Evolutionary conservation across 116 monocot species (phyloP).

Genomic region (Posidonia oceanica): DNA sequence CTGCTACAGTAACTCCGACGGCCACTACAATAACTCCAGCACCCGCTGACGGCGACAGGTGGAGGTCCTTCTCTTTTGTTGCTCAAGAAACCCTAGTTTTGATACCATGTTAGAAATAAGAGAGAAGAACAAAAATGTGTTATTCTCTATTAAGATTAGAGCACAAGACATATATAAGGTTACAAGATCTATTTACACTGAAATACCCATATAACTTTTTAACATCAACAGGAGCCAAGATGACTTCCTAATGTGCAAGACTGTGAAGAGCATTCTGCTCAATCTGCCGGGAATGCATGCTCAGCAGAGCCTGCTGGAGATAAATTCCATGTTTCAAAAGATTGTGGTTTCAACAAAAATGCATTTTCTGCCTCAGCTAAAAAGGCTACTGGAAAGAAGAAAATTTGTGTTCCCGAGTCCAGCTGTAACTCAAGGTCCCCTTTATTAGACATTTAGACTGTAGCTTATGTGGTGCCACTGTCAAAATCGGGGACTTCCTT

Average conservation of each 20-base stretch:
- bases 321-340: conserved; percentile 19
- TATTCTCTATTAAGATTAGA: too few relatives aligned
- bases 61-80: too few relatives aligned
- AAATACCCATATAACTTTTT: too few relatives aligned
- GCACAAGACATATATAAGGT: too few relatives aligned
- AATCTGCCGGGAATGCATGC: conserved; percentile 61
- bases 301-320: conserved; percentile 39
- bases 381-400: conserved; percentile 50
- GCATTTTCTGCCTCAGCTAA: conserved; percentile 34
- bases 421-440: conserved; percentile 44
- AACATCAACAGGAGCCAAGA: too few relatives aligned
- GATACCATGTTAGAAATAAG: too few relatives aligned
- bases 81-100: too few relatives aligned
- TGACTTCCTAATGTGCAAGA: conserved; percentile 96
- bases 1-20: too few relatives aligned
- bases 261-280: conserved; percentile 90
- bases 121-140: too few relatives aligned
- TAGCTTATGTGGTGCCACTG: conserved; percentile 82
- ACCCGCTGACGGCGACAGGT: too few relatives aligned
- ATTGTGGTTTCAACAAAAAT: conserved; percentile 27
- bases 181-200: too few relatives aligned
- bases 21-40: too few relatives aligned
- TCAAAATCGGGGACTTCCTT: conserved; percentile 73
- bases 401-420: conserved; percentile 32
- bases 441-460: conserved; percentile 89